Percentiles rank a stretch among this genome's conserved stretches.
Conservation (phyloP, 2,329 filamentous ascomycete species). For the Pseudogymnoascus pannorum region DNA sequence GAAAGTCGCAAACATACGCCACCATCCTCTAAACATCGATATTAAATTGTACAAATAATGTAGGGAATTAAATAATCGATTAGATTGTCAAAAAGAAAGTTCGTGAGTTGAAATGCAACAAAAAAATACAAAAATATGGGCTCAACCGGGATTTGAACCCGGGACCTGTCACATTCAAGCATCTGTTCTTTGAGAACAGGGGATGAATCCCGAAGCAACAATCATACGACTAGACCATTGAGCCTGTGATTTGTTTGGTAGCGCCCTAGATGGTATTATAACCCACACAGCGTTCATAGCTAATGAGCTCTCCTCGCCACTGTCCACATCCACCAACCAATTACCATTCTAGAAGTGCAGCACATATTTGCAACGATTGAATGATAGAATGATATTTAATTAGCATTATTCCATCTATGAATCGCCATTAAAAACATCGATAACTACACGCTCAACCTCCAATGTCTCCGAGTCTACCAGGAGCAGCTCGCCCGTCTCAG, state of each 20-base stretch:
- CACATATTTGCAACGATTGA: not conserved
- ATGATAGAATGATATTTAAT: not conserved
- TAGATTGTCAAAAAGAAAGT: not conserved
- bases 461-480: conserved; percentile 80
- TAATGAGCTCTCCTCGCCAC: too few relatives aligned
- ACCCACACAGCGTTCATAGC: not conserved
- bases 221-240: conserved; percentile 35
- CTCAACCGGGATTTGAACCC: conserved; percentile 33
- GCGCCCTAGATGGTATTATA: not conserved
- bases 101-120: not conserved
- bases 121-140: conserved; percentile 16
- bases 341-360: not conserved
- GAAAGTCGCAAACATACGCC: not conserved
- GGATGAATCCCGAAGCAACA: conserved; percentile 30
- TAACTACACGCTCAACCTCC: conserved; percentile 64
- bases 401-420: not conserved
- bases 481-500: conserved; percentile 69
- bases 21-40: not conserved
- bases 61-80: not conserved
- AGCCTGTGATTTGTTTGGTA: conserved; percentile 15
- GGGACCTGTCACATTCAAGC: conserved; percentile 30
- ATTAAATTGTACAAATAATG: not conserved
- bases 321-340: not conserved
- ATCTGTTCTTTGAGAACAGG: conserved; percentile 22
- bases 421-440: conserved; percentile 24